Percentiles rank a stretch among this genome's conserved stretches.
Evolutionary conservation across 2,329 filamentous ascomycete species (phyloP).

Genomic region (Trichoderma semiorbis): DNA sequence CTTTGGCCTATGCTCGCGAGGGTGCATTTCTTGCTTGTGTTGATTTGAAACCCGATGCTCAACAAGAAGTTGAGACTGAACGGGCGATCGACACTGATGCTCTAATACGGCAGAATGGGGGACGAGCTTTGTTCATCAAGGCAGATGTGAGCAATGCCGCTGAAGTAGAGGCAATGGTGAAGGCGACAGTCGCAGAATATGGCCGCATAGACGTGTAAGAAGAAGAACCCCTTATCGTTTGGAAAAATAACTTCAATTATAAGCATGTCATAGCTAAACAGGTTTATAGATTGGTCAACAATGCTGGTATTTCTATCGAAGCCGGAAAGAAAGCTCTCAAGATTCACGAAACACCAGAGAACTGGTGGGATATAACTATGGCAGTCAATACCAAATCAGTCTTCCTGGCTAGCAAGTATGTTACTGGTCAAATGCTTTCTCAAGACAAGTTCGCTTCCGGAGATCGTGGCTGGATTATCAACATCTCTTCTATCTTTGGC

Average conservation of each 20-base stretch:
- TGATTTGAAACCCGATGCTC: constrained; percentile 34
- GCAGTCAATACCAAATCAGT: constrained; percentile 37
- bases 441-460: constrained; percentile 40
- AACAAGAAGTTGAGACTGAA: constrained; percentile 28
- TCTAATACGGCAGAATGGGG: constrained; percentile 34
- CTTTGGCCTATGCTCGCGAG: constrained; percentile 38
- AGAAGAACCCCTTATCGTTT: neutral
- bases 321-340: constrained; percentile 29
- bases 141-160: constrained; percentile 39
- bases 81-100: constrained; percentile 34
- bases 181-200: constrained; percentile 22
- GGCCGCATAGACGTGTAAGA: constrained; percentile 43
- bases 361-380: constrained; percentile 43
- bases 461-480: constrained; percentile 49
- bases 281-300: constrained; percentile 33
- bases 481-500: constrained; percentile 44
- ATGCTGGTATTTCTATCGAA: constrained; percentile 46
- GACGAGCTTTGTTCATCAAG: constrained; percentile 40
- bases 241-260: neutral
- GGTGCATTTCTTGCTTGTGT: constrained; percentile 42
- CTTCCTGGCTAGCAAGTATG: constrained; percentile 44
- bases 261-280: neutral
- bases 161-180: constrained; percentile 37
- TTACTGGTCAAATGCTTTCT: constrained; percentile 45
- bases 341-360: constrained; percentile 45